phyloP scores from a whole-genome alignment of 257 asterid genomes.

The Solanum ossicruentum region DNA sequence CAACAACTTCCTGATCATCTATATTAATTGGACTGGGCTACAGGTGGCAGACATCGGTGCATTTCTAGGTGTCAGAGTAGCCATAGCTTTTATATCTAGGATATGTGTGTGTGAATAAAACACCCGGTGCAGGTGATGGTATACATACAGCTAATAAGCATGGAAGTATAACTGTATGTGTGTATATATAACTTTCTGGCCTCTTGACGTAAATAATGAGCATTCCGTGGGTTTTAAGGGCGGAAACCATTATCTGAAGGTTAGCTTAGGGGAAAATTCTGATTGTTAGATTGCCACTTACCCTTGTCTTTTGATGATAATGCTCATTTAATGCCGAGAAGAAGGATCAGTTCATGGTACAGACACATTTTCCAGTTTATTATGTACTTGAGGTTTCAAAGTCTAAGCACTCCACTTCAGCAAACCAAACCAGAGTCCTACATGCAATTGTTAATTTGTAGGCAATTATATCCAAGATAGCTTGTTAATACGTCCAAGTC shows the following conservation, averaged over 20 bases:
- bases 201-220: not conserved
- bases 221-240: not conserved
- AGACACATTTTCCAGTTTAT: not conserved
- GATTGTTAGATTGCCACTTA: not conserved
- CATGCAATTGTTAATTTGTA: not conserved
- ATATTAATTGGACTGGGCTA: not conserved
- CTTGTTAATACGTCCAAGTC: not conserved
- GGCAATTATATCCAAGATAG: not conserved
- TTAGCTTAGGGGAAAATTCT: not conserved
- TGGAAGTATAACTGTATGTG: not conserved
- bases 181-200: not conserved
- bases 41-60: not conserved
- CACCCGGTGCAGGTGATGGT: not conserved
- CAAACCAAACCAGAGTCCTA: not conserved
- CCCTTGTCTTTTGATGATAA: not conserved
- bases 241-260: not conserved
- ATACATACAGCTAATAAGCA: not conserved
- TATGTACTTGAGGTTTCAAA: not conserved
- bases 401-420: not conserved
- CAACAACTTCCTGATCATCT: not conserved
- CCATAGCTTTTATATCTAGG: not conserved
- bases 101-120: not conserved
- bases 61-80: not conserved
- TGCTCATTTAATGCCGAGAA: not conserved
- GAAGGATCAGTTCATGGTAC: not conserved